Base-by-base conservation (phyloP, 2,329 filamentous ascomycete species). In the Scytalidium lignicola region DNA sequence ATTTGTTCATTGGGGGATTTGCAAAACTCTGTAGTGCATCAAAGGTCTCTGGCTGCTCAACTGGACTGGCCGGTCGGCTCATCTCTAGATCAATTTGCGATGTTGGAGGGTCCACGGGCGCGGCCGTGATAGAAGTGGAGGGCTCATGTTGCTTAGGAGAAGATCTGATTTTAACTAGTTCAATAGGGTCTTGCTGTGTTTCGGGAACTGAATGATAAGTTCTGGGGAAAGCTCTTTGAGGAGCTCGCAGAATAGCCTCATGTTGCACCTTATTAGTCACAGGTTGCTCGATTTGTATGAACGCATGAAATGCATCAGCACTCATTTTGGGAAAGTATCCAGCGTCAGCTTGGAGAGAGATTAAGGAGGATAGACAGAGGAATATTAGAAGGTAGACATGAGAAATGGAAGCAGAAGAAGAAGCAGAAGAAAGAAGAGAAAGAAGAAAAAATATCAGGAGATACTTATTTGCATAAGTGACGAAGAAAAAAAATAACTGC, bases 1-100 rank as follows among this genome's bases (percentile, higher is more conserved):
- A 91, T 52, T 80, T 82, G 64, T 90, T 91, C 77, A 82, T 87
- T 10, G 74, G 73, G 10, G 79, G 78, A 17, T 80, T 72, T 53
- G 74, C 82, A 51, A 81, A 76, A 53, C 74, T 83, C 44, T 80
- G 79, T 26, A 80, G 62, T 3, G 74, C 65, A 41, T 75, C 71
- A 1, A 71, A 70, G 7, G 66, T 71, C 7, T 71, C 68, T 13
- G 51, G 47, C 5, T 59, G 58, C 3, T 65, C 59, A 20, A 58
- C 17, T 3, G 77, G 78, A 6, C 71, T 77, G 5, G 69, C 58
- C 2, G 79, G 75, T 13, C 74, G 66, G 58, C 78, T 84, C 61
- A 72, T 74, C 57, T 84, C 81, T 3, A 65, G 43, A 43, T 61
- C 62, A 17, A 50, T 51, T 2, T 52, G 51, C 1, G 45, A 45